Conservation (phyloP, 371 early-diverging fungal species). For the Funneliformis caledonium region DNA sequence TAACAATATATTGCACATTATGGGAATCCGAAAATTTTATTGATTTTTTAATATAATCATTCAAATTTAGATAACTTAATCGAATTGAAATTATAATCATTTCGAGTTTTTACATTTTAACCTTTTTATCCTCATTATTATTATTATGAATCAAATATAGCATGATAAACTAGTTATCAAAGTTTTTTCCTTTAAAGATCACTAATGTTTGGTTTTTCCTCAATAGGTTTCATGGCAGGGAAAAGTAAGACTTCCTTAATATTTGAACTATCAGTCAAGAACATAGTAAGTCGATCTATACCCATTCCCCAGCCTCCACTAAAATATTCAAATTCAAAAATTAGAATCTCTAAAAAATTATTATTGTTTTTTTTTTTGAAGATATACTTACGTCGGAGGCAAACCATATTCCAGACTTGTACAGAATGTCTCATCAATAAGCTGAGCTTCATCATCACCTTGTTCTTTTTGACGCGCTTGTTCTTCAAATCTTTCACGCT, state of each 20-base stretch:
- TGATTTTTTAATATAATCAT: too few relatives aligned
- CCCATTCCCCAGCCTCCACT: slow-evolving; percentile 98
- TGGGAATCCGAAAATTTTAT: too few relatives aligned
- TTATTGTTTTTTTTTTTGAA: neutral
- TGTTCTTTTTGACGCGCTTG: slow-evolving; percentile 44
- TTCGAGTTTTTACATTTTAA: too few relatives aligned
- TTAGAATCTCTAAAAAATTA: neutral
- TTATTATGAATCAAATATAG: too few relatives aligned
- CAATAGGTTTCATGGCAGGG: slow-evolving; percentile 34
- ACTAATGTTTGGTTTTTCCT: slow-evolving; percentile 13
- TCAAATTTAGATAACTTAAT: too few relatives aligned
- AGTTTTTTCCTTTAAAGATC: neutral
- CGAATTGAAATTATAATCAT: too few relatives aligned
- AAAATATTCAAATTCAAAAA: neutral
- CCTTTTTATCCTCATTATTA: too few relatives aligned
- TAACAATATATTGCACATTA: too few relatives aligned
- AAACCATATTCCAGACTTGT: slow-evolving; percentile 93
- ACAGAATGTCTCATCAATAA: slow-evolving; percentile 85
- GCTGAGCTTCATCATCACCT: slow-evolving; percentile 51
- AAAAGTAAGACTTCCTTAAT: slow-evolving; percentile 53
- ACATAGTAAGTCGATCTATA: slow-evolving; percentile 91
- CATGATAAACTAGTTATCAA: too few relatives aligned
- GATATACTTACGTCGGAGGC: slow-evolving; percentile 78
- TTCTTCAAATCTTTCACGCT: slow-evolving; percentile 81
- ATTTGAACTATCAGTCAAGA: slow-evolving; percentile 83